Evolutionary conservation across 2,329 filamentous ascomycete species (phyloP), one percentile per base, ranked within the genome.

Genomic region (Diaporthe citrichinensis): DNA sequence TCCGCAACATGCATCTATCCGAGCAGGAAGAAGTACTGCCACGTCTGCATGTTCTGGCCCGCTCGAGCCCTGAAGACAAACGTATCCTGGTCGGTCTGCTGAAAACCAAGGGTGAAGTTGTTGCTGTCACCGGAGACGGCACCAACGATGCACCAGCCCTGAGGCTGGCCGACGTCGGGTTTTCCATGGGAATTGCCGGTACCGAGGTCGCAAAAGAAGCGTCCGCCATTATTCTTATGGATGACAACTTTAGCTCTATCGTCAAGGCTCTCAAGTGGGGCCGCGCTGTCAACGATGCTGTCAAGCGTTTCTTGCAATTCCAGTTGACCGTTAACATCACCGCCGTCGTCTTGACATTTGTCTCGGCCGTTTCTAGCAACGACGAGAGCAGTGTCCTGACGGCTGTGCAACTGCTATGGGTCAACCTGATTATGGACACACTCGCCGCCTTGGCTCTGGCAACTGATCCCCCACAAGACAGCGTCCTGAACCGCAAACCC

Each of bases 401-500:
- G 2, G 95, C 95, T 15, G 95, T 98, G 36, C 96, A 98, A 84
- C 90, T 98, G 79, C 92, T 98, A 41, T 98, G 96, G 96, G 95
- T 98, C 80, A 98, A 98, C 81, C 88, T 98, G 80, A 98, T 98
- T 85, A 98, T 98, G 96, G 96, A 98, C 80, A 98, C 96, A 0
- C 95, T 98, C 76, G 96, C 95, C 34, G 95, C 95, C 23, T 88
- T 98, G 55, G 95, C 95, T 12, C 90, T 98, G 72, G 95, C 95
- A 1, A 98, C 95, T 2, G 95, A 98, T 82, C 94, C 95, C n/a
- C 95, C 95, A 0, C 94, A 94, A 17, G 92, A 94, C 71, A 94
- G 92, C 79, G 93, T 98, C 36, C 86, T 98, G 69, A 88, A 98
- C 79, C 92, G 95, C 74, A 95, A 95, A 84, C 90, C 90, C 1